Evolutionary conservation across 257 asterid species (phyloP), one percentile per base, ranked within the genome.

Genomic region (Scutellaria baicalensis): DNA sequence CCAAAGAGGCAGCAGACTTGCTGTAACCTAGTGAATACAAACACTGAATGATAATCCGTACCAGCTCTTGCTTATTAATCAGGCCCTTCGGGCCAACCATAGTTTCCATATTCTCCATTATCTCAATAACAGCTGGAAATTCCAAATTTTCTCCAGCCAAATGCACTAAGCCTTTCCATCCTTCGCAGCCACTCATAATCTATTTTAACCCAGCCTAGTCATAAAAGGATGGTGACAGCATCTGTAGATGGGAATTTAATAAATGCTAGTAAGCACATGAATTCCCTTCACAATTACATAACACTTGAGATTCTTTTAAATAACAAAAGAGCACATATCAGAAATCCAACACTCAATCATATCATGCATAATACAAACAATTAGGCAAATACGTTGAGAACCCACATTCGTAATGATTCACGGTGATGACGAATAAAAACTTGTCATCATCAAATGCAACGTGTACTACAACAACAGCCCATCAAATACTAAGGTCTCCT

Each of bases 1-100:
- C 96, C 83, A 93, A 81, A 74, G 84, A 84, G 45, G 82, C 77
- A 0, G 95, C 97, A n/a, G 97, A 78, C 20, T 81, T 81, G 48
- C 62, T 68, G 66, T 89, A 93, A 11, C 99, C 99, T 74, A 93
- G 77, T 3, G 96, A 81, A 73, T 80, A 72, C 51, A 93, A 78
- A 72, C 91, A 86, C 49, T 91, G 95, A 69, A 81, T 74, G 42
- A 89, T 87, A 48, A 86, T 68, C 44, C 96, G 86, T 27, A 93
- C 85, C 63, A 93, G 68, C 78, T 91, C 99, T 11, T 79, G 80
- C 84, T 83, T 87, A 70, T 82, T 84, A 57, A 91, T 81, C 50
- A 81, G 48, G 65, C 91, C 91, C 57, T 77, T 88, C 13, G 88
- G 76, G 69, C 97, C 97, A 31, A 90, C 60, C 60, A 71, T 67